Conservation (phyloP, 2,329 filamentous ascomycete species). For the Arthrinium puccinioides region DNA sequence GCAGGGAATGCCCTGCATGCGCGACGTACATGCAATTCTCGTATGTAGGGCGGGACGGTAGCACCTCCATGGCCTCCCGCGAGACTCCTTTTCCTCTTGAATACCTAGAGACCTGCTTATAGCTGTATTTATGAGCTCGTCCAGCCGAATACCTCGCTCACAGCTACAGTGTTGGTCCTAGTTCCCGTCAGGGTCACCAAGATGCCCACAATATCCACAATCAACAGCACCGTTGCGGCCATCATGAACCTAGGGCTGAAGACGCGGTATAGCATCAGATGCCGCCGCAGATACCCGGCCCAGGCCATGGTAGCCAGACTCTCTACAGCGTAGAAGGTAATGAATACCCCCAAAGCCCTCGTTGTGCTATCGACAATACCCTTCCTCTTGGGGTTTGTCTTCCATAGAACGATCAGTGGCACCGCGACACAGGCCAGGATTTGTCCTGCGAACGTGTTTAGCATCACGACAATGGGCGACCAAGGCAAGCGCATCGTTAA, state of each 20-base stretch:
- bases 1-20: too few relatives aligned
- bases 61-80: too few relatives aligned
- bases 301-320: slow-evolving; percentile 83
- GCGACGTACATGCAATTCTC: too few relatives aligned
- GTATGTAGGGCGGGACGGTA: too few relatives aligned
- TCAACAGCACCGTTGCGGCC: slow-evolving; percentile 61
- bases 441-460: slow-evolving; percentile 87
- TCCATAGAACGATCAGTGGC: slow-evolving; percentile 82
- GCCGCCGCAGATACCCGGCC: slow-evolving; percentile 78
- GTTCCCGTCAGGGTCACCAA: slow-evolving; percentile 66
- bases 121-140: slow-evolving; percentile 40
- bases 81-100: too few relatives aligned
- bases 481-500: slow-evolving; percentile 80
- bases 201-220: slow-evolving; percentile 71
- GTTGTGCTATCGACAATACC: slow-evolving; percentile 64
- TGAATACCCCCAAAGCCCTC: slow-evolving; percentile 65
- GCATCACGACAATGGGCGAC: slow-evolving; percentile 70
- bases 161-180: slow-evolving; percentile 67
- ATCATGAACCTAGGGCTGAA: slow-evolving; percentile 90
- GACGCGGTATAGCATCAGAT: slow-evolving; percentile 94
- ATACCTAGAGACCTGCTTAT: too few relatives aligned
- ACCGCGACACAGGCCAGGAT: slow-evolving; percentile 75
- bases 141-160: slow-evolving; percentile 87
- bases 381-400: slow-evolving; percentile 68
- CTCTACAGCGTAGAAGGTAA: slow-evolving; percentile 76